A percentile compares a stretch with the other conserved stretches of the same genome.
Conservation (phyloP, 177 flowering plant species). For the Vitis hybrid region DNA sequence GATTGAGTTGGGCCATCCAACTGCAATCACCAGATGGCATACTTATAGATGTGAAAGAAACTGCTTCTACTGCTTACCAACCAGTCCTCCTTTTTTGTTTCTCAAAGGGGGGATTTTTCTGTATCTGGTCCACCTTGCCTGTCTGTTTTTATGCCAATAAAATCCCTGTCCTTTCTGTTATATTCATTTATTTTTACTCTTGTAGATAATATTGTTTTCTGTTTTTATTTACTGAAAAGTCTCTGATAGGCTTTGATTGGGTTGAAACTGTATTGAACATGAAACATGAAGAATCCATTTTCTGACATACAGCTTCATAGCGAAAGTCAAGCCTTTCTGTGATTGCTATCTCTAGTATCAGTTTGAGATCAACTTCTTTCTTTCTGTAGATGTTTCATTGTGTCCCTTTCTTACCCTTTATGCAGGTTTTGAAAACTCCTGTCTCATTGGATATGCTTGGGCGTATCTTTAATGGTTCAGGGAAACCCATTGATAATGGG, state of each 20-base stretch:
- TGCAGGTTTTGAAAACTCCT: constrained; percentile 95
- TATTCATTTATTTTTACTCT: too few relatives aligned
- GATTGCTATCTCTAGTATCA: neutral
- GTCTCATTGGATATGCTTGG: constrained; percentile 99
- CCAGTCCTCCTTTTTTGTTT: too few relatives aligned
- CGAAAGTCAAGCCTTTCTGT: neutral
- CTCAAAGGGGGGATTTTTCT: too few relatives aligned
- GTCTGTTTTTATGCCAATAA: too few relatives aligned
- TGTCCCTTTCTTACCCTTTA: neutral
- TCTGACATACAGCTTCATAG: neutral
- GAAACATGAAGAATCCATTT: neutral
- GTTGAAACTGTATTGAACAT: neutral
- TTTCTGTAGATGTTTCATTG: neutral
- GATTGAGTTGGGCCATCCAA: neutral
- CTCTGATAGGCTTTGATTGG: neutral
- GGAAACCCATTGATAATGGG: constrained; percentile 98
- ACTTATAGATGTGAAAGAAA: neutral
- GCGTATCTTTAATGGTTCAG: constrained; percentile 98
- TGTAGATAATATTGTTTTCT: too few relatives aligned
- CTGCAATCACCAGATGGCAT: neutral
- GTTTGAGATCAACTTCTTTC: neutral
- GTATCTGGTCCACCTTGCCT: too few relatives aligned
- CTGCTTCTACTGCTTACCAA: too few relatives aligned
- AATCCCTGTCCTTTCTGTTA: too few relatives aligned
- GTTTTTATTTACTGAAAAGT: neutral